These are phyloP conservation scores for Globisporangium abappressorium DNA, from an alignment of 352 stramenopile genomes.

Conservation along the genomic window DNA sequence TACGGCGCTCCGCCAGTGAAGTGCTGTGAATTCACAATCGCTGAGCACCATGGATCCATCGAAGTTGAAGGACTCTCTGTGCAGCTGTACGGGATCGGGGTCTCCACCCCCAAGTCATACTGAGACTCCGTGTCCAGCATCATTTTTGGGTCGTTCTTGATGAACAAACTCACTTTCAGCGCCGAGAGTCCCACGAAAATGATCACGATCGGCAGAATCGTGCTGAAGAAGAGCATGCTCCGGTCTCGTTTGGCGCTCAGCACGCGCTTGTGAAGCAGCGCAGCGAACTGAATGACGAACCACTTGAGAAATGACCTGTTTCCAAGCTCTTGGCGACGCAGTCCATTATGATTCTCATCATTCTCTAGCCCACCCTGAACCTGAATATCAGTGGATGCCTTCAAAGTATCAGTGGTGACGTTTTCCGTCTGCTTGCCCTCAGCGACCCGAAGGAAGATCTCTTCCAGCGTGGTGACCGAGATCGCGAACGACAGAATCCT, in stretches of 20 bases:
- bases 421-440: slow-evolving; percentile 16
- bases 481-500: slow-evolving; percentile 64
- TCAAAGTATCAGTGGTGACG: neutral
- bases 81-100: slow-evolving; percentile 50
- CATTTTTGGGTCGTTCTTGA: slow-evolving; percentile 51
- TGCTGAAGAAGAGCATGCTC: slow-evolving; percentile 74
- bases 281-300: slow-evolving; percentile 48
- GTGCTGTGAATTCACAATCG: slow-evolving; percentile 21
- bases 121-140: slow-evolving; percentile 29
- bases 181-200: slow-evolving; percentile 61
- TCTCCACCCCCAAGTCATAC: slow-evolving; percentile 28
- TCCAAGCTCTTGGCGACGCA: neutral
- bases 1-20: slow-evolving; percentile 30
- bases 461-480: slow-evolving; percentile 84
- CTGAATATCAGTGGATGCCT: neutral
- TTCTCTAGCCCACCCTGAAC: too few relatives aligned
- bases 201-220: slow-evolving; percentile 60
- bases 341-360: neutral
- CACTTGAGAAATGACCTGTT: slow-evolving; percentile 1
- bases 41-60: slow-evolving; percentile 19
- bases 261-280: slow-evolving; percentile 59
- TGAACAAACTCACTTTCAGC: slow-evolving; percentile 48
- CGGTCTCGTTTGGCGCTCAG: slow-evolving; percentile 53
- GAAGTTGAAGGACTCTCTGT: slow-evolving; percentile 10
- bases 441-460: slow-evolving; percentile 90